These are phyloP conservation scores for Trichophyton schoenleinii DNA, from an alignment of 2,329 filamentous ascomycete genomes.

Conservation along the genomic window DNA sequence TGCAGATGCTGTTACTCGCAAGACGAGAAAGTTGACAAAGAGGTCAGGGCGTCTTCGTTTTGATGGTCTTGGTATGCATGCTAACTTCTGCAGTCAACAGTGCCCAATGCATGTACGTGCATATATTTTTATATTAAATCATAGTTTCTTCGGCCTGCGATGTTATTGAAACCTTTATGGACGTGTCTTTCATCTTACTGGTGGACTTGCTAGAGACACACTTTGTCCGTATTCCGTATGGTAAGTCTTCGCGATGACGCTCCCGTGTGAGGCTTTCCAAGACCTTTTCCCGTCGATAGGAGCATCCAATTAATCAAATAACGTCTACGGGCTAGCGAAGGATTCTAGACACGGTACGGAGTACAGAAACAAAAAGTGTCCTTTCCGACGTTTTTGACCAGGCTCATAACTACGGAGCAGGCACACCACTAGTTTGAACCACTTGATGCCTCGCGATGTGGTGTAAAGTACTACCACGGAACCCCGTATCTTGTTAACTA, in stretches of 20 bases:
- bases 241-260: not conserved
- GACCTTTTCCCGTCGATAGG: not conserved
- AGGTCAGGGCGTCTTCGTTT: conserved; percentile 2
- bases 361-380: too few species aligned
- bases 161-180: not conserved
- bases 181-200: not conserved
- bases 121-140: not conserved
- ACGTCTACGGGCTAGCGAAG: too few species aligned
- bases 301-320: not conserved
- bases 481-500: not conserved
- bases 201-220: not conserved
- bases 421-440: too few species aligned
- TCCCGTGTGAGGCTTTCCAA: not conserved
- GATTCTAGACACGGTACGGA: too few species aligned
- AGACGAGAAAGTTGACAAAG: not conserved
- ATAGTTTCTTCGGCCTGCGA: not conserved
- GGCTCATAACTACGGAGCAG: too few species aligned
- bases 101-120: not conserved
- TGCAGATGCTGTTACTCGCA: not conserved
- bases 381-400: too few species aligned
- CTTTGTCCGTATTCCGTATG: not conserved
- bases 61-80: not conserved
- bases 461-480: not conserved
- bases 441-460: not conserved
- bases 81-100: not conserved